phyloP scores from a whole-genome alignment of 2,329 filamentous ascomycete species.

The Mariannaea elegans region DNA sequence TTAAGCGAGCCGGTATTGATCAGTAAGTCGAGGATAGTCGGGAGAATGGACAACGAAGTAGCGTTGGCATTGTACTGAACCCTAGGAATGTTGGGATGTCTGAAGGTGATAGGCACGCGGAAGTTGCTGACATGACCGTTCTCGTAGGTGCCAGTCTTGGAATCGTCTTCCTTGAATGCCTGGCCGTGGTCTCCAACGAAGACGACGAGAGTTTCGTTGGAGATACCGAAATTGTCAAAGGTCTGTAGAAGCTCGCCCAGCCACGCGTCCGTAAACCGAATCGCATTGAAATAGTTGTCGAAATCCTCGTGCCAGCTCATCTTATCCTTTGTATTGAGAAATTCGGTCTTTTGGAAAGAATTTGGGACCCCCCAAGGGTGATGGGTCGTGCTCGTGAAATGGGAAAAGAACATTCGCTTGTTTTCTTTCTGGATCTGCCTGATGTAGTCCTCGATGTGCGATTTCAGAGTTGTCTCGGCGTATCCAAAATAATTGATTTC shows the following conservation, averaged over 20 bases:
- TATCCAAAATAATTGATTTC: conserved; percentile 48
- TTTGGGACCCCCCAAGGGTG: conserved; percentile 41
- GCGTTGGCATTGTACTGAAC: conserved; percentile 44
- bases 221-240: conserved; percentile 45
- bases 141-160: conserved; percentile 45
- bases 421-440: conserved; percentile 39
- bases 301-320: conserved; percentile 42
- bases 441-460: conserved; percentile 45
- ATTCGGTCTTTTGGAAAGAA: conserved; percentile 30
- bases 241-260: conserved; percentile 44
- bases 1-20: conserved; percentile 45
- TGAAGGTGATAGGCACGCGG: conserved; percentile 45
- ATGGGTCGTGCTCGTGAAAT: conserved; percentile 49
- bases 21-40: conserved; percentile 48
- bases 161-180: conserved; percentile 45
- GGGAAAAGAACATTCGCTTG: conserved; percentile 47
- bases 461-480: conserved; percentile 41
- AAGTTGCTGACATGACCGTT: conserved; percentile 43
- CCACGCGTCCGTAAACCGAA: conserved; percentile 46
- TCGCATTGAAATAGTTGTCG: conserved; percentile 45
- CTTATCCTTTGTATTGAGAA: conserved; percentile 33
- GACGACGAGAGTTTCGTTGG: conserved; percentile 47
- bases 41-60: conserved; percentile 45
- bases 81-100: conserved; percentile 44
- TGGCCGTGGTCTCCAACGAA: conserved; percentile 48